phyloP scores from a whole-genome alignment of 176 grass and related monocot species.

The Oryza meridionalis region DNA sequence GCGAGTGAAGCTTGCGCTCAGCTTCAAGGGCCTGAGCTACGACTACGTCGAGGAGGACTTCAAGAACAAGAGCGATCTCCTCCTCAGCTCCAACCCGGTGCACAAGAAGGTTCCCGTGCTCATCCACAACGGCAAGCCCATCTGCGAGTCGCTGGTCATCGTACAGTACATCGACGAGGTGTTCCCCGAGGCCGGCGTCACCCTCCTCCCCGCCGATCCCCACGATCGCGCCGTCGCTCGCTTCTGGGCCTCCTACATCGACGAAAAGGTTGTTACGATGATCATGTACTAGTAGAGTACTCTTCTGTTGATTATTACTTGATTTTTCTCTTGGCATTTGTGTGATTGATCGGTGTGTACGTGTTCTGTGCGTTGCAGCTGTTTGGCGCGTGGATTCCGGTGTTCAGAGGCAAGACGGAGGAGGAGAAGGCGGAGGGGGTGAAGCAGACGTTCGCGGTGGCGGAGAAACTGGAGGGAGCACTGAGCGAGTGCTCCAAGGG shows the following conservation, averaged over 20 bases:
- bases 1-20: constrained; percentile 33
- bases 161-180: too few relatives aligned
- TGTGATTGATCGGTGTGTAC: neutral
- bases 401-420: neutral
- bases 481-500: constrained; percentile 40
- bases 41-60: constrained; percentile 10
- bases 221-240: too few relatives aligned
- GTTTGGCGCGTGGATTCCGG: constrained; percentile 18
- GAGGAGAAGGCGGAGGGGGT: constrained; percentile 12
- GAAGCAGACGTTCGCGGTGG: neutral
- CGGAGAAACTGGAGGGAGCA: constrained; percentile 35
- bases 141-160: constrained; percentile 23
- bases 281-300: too few relatives aligned
- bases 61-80: constrained; percentile 43
- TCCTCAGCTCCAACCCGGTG: constrained; percentile 49
- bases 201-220: too few relatives aligned
- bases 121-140: constrained; percentile 32
- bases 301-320: neutral
- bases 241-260: too few relatives aligned
- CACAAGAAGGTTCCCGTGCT: constrained; percentile 56
- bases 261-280: too few relatives aligned
- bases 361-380: neutral
- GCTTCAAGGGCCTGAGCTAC: constrained; percentile 15
- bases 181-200: too few relatives aligned
- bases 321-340: too few relatives aligned